Evolutionary conservation across 2,329 filamentous ascomycete species (phyloP), one percentile per base, ranked within the genome.

Genomic region (Colletotrichum gigasporum): DNA sequence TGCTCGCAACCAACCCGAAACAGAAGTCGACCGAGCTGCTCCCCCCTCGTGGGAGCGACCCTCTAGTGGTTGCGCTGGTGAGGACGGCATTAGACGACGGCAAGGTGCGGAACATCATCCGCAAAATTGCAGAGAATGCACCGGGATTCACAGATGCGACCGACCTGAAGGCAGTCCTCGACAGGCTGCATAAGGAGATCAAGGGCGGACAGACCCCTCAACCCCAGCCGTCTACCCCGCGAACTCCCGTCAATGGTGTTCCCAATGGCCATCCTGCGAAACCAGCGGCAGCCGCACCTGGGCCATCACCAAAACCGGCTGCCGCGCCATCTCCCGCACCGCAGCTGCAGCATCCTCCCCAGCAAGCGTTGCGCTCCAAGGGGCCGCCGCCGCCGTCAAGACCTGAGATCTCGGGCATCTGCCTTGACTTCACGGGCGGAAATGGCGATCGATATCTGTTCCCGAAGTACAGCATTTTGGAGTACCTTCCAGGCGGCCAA

Each of bases 371-470:
- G 8, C 83, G 86, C 24, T 88, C 87, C 5, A 90, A 89, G 69
- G 87, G 86, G 0, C 81, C 84, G 2, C 83, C 83, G 16, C 72
- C 74, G 7, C 75, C 82, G 2, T 74, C 77, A 10, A 88, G 86
- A 69, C 85, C 85, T 24, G 89, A 90, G 59, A 84, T 90, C 42
- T 84, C 87, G 1, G 88, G 88, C n/a, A 81, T 91, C 12, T 86
- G 90, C 1, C 86, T 93, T 65, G 90, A 92, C 69, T 92, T 93
- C 73, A 74, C 80, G 5, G 85, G 85, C 47, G 89, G 89, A 32
- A 87, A 81, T 3, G 91, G 91, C 45, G 92, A 95, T 74, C 86
- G 91, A 24, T 94, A 92, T 73, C 79, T 93, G 48, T 94, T 96
- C 67, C 92, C 92, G 2, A 91, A 90, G 69, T 90, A 91, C 72